Percentiles rank a stretch among this genome's conserved stretches.
These are phyloP conservation scores for Russula foetens DNA, from an alignment of 768 basidiomycete genomes.

Conservation along the genomic window DNA sequence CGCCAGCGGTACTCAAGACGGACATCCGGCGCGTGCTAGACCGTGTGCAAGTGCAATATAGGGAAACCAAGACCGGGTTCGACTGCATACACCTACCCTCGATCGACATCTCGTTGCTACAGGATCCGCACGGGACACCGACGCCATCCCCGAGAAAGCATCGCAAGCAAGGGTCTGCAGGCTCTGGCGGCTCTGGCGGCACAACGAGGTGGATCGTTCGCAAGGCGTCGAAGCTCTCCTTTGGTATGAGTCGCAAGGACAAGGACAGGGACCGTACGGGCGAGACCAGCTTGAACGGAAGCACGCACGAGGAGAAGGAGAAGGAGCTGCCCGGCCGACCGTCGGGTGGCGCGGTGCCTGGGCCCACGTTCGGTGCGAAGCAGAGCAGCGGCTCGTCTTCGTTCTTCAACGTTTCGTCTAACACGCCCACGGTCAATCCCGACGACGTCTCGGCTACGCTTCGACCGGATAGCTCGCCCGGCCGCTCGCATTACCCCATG, in stretches of 20 bases:
- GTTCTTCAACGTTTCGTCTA: conserved; percentile 73
- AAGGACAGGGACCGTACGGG: conserved; percentile 24
- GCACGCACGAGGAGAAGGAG: conserved; percentile 27
- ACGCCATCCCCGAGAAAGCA: conserved; percentile 30
- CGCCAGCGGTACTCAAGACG: conserved; percentile 66
- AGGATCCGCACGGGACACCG: conserved; percentile 24
- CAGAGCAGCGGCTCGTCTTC: conserved; percentile 75
- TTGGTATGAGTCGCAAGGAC: conserved; percentile 53
- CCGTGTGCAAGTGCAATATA: conserved; percentile 91
- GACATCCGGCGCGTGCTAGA: conserved; percentile 86
- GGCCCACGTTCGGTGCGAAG: conserved; percentile 40
- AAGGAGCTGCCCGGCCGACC: conserved; percentile 39
- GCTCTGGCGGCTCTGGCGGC: conserved; percentile 43
- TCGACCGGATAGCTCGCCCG: conserved; percentile 15
- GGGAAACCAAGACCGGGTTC: conserved; percentile 83
- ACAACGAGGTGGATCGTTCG: conserved; percentile 52
- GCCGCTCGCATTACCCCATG: conserved; percentile 41
- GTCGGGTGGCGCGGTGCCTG: conserved; percentile 36
- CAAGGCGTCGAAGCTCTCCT: conserved; percentile 74
- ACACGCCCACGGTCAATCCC: no score
- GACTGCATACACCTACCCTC: conserved; percentile 95
- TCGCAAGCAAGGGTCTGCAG: conserved; percentile 38
- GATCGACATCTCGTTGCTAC: conserved; percentile 80
- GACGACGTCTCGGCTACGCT: conserved; percentile 29
- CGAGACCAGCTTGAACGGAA: conserved; percentile 20